phyloP scores from a whole-genome alignment of 179 eudicot genomes.

The Silene coronaria region DNA sequence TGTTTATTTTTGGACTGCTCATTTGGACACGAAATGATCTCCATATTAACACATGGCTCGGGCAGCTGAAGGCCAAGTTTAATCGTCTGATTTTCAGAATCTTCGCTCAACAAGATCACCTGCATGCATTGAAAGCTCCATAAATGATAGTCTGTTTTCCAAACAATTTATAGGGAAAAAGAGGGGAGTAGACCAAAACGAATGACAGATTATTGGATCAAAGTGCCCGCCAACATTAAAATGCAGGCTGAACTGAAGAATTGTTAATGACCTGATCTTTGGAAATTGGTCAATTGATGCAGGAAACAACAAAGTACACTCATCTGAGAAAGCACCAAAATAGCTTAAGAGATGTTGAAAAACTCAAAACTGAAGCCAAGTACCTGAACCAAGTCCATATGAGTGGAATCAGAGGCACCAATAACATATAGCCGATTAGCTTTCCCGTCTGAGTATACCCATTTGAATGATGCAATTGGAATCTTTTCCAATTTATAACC shows the following conservation, averaged over 20 bases:
- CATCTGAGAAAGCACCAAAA: conserved; percentile 5
- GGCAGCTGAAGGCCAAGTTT: conserved; percentile 75
- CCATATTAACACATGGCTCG: conserved; percentile 64
- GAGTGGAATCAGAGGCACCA: conserved; percentile 48
- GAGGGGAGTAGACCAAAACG: background rate
- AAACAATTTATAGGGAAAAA: conserved; percentile 2
- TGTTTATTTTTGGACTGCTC: conserved; percentile 57
- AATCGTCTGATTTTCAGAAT: conserved; percentile 66
- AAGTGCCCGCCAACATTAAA: background rate
- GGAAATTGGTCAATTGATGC: background rate
- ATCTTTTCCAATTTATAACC: conserved; percentile 73
- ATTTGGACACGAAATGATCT: conserved; percentile 43
- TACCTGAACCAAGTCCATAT: conserved; percentile 81
- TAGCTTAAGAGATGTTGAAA: background rate
- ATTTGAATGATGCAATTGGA: conserved; percentile 64
- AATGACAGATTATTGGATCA: background rate
- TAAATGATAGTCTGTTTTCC: background rate
- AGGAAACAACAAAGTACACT: background rate
- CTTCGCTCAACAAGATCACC: conserved; percentile 77
- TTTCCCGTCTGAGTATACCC: conserved; percentile 70
- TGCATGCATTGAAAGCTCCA: conserved; percentile 38
- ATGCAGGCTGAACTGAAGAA: background rate
- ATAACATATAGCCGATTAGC: conserved; percentile 66
- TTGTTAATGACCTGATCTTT: background rate
- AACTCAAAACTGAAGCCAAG: conserved; percentile 3